Evolutionary conservation across 345 rosid species (phyloP), one percentile per base, ranked within the genome.

Genomic region (Limnanthes douglasii): DNA sequence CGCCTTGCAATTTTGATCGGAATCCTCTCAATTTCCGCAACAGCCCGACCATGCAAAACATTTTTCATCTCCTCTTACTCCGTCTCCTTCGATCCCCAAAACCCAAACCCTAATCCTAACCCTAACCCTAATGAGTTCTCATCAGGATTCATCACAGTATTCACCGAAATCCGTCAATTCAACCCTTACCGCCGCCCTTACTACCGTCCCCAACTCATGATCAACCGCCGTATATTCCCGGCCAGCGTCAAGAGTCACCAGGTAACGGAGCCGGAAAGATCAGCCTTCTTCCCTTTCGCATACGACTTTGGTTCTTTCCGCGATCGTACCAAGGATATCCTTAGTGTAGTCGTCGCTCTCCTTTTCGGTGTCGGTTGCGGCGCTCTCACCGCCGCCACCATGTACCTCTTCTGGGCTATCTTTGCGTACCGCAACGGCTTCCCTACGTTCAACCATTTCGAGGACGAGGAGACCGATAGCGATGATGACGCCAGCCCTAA

Each of bases 301-400:
- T 56, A 60, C 14, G 73, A 64, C 37, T 42, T 68, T 30, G 47
- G 43, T 43, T 81, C 93, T 15, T 66, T 86, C 25, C 83, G 65
- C 5, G 82, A 90, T 18, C 94, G 94, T 4, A 57, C 92, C 10
- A 72, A 62, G 52, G 98, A 90, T 36, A 90, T 90, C 26, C 70
- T 90, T 7, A 79, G 94, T 55, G 92, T 90, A 11, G 86, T 90
- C 3, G 70, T 77, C 5, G 86, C 86, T 19, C 67, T 90, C 31
- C 62, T 90, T 1, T 79, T 90, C 23, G 98, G 95, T 2, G 95
- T 90, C 37, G 94, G 92, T 2, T 90, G 95, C 19, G 98, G 98
- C 6, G 93, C 95, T 31, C 73, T 90, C 24, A 79, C 98, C 5
- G 95, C 90, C 5, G 81, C 78, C 8, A 72, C 93, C 32, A 68